Base-by-base conservation (phyloP, 768 basidiomycete genomes). In the Gloeostereum incarnatum region DNA sequence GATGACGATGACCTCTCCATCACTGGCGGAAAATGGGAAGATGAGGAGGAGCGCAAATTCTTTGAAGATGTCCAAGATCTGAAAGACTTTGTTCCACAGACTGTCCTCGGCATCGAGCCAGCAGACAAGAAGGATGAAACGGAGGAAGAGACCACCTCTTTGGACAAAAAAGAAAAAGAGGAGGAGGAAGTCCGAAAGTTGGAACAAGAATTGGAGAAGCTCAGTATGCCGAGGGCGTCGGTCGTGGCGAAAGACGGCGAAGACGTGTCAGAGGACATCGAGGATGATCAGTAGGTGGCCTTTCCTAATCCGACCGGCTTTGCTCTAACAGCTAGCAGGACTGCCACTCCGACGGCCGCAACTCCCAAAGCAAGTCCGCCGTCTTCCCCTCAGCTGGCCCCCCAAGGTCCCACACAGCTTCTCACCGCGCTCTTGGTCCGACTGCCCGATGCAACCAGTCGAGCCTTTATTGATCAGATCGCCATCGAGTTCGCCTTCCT, bases 401-500 rank as follows among this genome's bases (percentile, higher is more conserved):
- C 91, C 6, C 85, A 89, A 45, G 96, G 93, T 5, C 94, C 96
- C 6, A 89, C 91, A 0, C 92, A 97, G 44, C 72, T 97, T 26
- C 73, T 99, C 33, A 91, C 87, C 3, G 86, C 89, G 8, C 67
- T 99, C 14, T 78, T 99, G 26, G 80, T 85, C 23, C 84, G 92
- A 20, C 69, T 99, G 8, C 87, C 94, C 0, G 94, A 99, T 55
- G 86, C 88, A n/a, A 93, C 87, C 9, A 97, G 91, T 51, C 77
- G 88, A 11, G 71, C 75, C 2, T 57, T 90, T 43, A 86, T 98
- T 41, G 96, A 99, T 54, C 89, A 94, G 59, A 82, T 84, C 20
- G 92, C 92, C 0, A 77, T 97, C 26, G 94, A 99, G 45, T 99
- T 99, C 56, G 89, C 91, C 0, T 90, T 93, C 52, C 66, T 99